phyloP scores from a whole-genome alignment of 1,284 basidiomycete species.

The Papiliotrema flavescens region DNA sequence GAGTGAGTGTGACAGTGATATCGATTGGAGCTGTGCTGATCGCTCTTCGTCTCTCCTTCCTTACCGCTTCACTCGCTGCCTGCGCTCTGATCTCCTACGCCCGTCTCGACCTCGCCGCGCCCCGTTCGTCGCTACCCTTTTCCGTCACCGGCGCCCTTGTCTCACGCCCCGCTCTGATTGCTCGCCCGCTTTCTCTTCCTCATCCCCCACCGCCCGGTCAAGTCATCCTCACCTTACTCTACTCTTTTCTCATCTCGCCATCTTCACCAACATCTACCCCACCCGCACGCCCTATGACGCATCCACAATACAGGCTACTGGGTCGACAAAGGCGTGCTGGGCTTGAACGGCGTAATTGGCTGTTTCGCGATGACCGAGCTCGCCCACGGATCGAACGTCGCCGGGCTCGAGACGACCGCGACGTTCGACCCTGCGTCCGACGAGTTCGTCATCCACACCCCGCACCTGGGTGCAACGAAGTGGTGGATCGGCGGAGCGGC shows the following conservation, averaged over 20 bases:
- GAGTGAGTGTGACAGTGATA: constrained; percentile 22
- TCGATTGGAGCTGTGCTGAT: not conserved
- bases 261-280: not conserved
- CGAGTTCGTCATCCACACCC: constrained; percentile 58
- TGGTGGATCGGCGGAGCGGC: constrained; percentile 61
- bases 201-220: too few relatives aligned
- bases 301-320: constrained; percentile 50
- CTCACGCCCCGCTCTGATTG: too few relatives aligned
- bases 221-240: too few relatives aligned
- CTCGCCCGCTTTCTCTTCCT: too few relatives aligned
- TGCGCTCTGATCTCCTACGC: too few relatives aligned
- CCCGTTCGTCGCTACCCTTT: too few relatives aligned
- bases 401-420: constrained; percentile 58
- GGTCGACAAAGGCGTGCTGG: constrained; percentile 56
- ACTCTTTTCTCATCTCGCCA: too few relatives aligned
- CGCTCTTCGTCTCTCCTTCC: not conserved
- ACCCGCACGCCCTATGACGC: not conserved
- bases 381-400: constrained; percentile 56
- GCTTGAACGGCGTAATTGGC: constrained; percentile 55
- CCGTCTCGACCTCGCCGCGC: too few relatives aligned
- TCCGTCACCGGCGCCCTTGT: too few relatives aligned
- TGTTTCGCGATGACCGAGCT: constrained; percentile 58
- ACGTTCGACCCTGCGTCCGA: constrained; percentile 55
- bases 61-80: too few relatives aligned
- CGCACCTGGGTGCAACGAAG: constrained; percentile 54